A percentile compares a stretch with the other conserved stretches of the same genome.
These are phyloP conservation scores for Alloteropsis semialata DNA, from an alignment of 176 grass and related monocot species.

Conservation along the genomic window DNA sequence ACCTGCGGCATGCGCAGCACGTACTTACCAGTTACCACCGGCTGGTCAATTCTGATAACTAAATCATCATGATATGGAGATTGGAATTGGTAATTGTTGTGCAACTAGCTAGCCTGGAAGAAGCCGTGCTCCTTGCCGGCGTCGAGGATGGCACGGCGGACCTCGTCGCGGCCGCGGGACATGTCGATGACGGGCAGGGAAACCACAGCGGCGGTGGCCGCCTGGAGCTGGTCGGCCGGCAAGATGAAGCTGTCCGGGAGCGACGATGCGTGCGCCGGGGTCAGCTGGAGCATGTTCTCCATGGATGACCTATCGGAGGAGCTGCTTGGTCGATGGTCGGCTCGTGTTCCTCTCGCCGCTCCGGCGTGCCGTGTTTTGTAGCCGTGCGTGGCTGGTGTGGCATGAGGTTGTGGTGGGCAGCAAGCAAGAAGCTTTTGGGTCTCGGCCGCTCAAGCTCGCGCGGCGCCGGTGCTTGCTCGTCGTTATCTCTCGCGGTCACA, in stretches of 20 bases:
- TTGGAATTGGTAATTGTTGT: no score
- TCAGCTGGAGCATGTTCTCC: neutral
- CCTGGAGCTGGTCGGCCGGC: neutral
- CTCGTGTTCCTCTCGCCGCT: neutral
- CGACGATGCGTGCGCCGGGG: neutral
- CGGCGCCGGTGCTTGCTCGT: no score
- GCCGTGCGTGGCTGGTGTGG: no score
- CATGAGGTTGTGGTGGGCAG: no score
- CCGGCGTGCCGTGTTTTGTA: neutral
- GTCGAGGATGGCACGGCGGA: conserved; percentile 46
- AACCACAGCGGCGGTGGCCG: neutral
- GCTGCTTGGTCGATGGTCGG: no score
- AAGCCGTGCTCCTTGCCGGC: conserved; percentile 63
- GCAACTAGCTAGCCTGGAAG: conserved; percentile 39
- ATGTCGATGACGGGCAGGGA: conserved; percentile 63
- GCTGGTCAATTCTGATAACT: no score
- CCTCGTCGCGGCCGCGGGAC: conserved; percentile 24
- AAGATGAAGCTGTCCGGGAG: neutral
- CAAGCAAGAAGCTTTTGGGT: no score
- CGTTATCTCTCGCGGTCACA: no score
- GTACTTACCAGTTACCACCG: no score
- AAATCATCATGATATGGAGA: no score
- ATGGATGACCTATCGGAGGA: neutral
- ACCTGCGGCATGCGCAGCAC: no score
- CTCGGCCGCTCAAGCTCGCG: no score